Evolutionary conservation across 2,329 filamentous ascomycete species (phyloP).

Genomic region (Colletotrichum chlorophyti): DNA sequence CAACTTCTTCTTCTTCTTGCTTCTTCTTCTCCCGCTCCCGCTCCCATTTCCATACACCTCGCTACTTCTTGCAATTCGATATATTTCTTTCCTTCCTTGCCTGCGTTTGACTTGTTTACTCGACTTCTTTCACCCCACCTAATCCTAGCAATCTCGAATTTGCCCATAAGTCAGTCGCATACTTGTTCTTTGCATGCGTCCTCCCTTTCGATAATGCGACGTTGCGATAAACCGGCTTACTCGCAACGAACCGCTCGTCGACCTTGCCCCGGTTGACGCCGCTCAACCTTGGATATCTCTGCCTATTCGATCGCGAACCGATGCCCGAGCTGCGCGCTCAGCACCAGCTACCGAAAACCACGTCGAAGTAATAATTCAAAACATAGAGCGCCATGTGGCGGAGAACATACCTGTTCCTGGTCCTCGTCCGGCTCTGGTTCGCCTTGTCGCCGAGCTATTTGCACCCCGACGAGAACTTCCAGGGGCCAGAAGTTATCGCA

Average conservation of each 20-base stretch:
- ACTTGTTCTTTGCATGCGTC: slow-evolving; percentile 13
- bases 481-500: slow-evolving; percentile 95
- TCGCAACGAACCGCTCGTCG: slow-evolving; percentile 2
- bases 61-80: background rate
- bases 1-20: slow-evolving; percentile 11
- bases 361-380: slow-evolving; percentile 9
- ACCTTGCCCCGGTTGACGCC: slow-evolving; percentile 4
- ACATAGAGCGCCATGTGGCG: slow-evolving; percentile 75
- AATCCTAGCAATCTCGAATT: background rate
- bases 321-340: slow-evolving; percentile 34
- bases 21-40: slow-evolving; percentile 1
- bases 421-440: slow-evolving; percentile 90
- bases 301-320: slow-evolving; percentile 18
- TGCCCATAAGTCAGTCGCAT: slow-evolving; percentile 2
- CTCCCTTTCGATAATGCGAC: slow-evolving; percentile 26
- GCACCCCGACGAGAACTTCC: slow-evolving; percentile 98
- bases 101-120: background rate
- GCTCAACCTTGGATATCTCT: background rate
- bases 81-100: background rate
- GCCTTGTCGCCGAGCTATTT: slow-evolving; percentile 94
- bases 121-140: background rate
- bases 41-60: slow-evolving; percentile 1
- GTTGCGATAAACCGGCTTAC: slow-evolving; percentile 14
- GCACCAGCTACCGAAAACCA: slow-evolving; percentile 25
- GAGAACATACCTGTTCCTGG: slow-evolving; percentile 83